phyloP scores from a whole-genome alignment of 1,284 basidiomycete genomes.

The Leccinum griseonigrum region DNA sequence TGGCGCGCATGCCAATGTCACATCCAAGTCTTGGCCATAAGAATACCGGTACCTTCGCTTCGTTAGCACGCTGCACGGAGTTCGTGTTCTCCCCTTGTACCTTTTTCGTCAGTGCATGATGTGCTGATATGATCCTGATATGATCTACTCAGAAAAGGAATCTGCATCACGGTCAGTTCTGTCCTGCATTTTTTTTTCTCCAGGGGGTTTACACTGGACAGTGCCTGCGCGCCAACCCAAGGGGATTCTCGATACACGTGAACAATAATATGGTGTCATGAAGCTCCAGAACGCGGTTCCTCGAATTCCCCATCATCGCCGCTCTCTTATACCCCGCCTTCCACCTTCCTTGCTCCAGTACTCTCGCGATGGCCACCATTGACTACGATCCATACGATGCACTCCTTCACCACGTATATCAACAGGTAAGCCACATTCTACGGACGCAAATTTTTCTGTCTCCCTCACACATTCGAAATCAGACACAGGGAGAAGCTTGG shows the following conservation, averaged over 20 bases:
- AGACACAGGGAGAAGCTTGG: slow-evolving; percentile 58
- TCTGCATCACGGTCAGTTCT: not conserved
- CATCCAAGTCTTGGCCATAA: not conserved
- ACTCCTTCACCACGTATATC: slow-evolving; percentile 36
- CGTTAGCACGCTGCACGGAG: not conserved
- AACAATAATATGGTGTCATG: not conserved
- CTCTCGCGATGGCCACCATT: slow-evolving; percentile 22
- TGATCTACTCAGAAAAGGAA: slow-evolving; percentile 8
- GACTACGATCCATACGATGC: slow-evolving; percentile 39
- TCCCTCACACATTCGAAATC: slow-evolving; percentile 17
- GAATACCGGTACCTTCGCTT: not conserved
- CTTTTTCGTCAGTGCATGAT: not conserved
- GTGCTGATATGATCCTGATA: not conserved
- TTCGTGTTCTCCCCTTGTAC: not conserved
- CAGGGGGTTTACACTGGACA: not conserved
- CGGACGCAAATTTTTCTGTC: not conserved
- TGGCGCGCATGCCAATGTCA: not conserved
- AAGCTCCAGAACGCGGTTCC: not conserved
- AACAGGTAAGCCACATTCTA: slow-evolving; percentile 24
- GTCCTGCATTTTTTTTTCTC: not conserved
- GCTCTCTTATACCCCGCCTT: slow-evolving; percentile 17
- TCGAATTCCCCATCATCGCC: not conserved
- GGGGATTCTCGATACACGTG: slow-evolving; percentile 2
- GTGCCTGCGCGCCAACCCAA: not conserved
- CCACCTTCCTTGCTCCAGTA: not conserved